Evolutionary conservation across 306 rosid genomes (phyloP), one percentile per base, ranked within the genome.

Genomic region (Cercis canadensis): DNA sequence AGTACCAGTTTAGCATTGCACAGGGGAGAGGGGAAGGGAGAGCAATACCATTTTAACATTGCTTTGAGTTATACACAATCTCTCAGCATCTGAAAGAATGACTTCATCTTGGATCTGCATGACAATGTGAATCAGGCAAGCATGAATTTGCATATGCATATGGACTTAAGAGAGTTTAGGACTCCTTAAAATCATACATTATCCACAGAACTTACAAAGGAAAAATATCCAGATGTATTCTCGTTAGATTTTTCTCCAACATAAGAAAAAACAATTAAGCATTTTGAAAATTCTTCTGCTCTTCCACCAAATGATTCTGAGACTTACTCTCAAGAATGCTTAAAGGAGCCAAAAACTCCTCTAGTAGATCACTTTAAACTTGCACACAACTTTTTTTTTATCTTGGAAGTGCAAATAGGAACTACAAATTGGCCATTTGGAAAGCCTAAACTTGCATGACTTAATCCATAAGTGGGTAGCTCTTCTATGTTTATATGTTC

Each of bases 91-190:
- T 61, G 99, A 89, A 64, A 85, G 75, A 67, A 91, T 86, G 83
- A 95, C 99, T 82, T 95, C 97, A 80, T 95, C 99, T 87, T 95
- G 97, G 80, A 95, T 84, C 97, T 95, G 89, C 77, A 81, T 62
- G 31, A 70, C 60, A 83, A 76, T 34, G 74, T 31, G 36, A 57
- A 49, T 41, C 32, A 74, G 55, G 46, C 56, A 67, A 46, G 32
- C 41, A 59, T 49, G 53, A 75, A 33, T 24, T 24, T 24, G 29
- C 29, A 3, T n/a, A 29, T 13, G 59, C 31, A 34, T 11, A n/a
- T 5, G 46, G 10, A 18, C 43, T 17, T 40, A 56, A 44, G 59
- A 45, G 49, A 62, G 72, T 65, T 64, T 65, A 51, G 56, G 14
- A 55, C 18, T 33, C 32, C 3, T 31, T 14, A 17, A 36, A 36